These are phyloP conservation scores for Hyaloscypha variabilis DNA, from an alignment of 495 filamentous ascomycete genomes.

Conservation along the genomic window DNA sequence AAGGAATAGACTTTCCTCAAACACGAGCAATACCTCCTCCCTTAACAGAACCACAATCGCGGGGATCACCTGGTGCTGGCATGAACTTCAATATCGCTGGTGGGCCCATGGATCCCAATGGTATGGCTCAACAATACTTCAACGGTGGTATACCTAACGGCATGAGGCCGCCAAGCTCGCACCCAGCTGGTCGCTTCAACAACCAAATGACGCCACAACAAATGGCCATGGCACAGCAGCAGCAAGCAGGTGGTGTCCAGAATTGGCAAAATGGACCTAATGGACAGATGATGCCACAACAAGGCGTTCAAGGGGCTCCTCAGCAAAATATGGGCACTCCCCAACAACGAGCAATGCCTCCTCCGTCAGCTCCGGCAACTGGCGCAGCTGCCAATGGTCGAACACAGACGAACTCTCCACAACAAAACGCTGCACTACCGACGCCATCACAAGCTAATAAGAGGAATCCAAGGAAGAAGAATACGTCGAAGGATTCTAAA, in stretches of 20 bases:
- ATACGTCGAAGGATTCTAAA: conserved; percentile 67
- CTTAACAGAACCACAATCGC: conserved; percentile 76
- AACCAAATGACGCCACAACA: conserved; percentile 67
- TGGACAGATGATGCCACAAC: conserved; percentile 65
- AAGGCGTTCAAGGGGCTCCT: conserved; percentile 58
- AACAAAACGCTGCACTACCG: conserved; percentile 78
- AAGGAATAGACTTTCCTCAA: too few relatives aligned
- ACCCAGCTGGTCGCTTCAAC: conserved; percentile 64
- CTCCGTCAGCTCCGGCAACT: conserved; percentile 78
- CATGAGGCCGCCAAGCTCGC: conserved; percentile 88
- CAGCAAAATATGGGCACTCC: conserved; percentile 71
- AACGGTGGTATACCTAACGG: conserved; percentile 61
- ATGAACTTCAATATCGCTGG: conserved; percentile 72
- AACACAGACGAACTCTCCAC: conserved; percentile 76
- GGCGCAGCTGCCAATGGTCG: conserved; percentile 61
- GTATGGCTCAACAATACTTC: conserved; percentile 63
- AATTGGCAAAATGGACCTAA: conserved; percentile 50
- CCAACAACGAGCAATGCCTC: conserved; percentile 83
- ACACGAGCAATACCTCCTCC: conserved; percentile 86
- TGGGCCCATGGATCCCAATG: conserved; percentile 66
- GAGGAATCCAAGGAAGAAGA: conserved; percentile 77
- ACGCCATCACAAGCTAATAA: conserved; percentile 83
- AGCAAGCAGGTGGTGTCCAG: conserved; percentile 41
- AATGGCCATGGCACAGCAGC: conserved; percentile 41
- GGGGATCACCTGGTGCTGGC: conserved; percentile 74